Conservation (phyloP, 768 basidiomycete species). For the Kockovaella imperatae region DNA sequence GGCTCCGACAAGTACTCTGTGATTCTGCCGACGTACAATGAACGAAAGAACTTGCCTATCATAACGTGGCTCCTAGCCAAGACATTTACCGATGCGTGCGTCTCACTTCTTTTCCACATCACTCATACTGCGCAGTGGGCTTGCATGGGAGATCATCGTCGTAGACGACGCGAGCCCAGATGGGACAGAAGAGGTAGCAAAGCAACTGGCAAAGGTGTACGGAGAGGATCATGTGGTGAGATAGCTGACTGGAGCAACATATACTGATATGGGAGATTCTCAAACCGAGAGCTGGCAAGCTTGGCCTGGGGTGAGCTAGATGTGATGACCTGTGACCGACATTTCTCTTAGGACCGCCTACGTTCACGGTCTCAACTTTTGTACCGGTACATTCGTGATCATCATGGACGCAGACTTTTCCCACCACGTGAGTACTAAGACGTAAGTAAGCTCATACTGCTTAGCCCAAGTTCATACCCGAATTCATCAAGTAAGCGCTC, state of each 20-base stretch:
- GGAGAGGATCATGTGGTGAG: conserved; percentile 76
- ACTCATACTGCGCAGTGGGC: conserved; percentile 48
- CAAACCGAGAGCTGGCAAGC: conserved; percentile 79
- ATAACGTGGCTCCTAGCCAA: conserved; percentile 76
- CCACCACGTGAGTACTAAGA: conserved; percentile 61
- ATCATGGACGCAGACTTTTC: conserved; percentile 98
- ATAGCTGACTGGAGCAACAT: conserved; percentile 8
- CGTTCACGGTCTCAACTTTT: conserved; percentile 82
- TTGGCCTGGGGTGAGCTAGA: conserved; percentile 68
- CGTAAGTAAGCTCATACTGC: conserved; percentile 2
- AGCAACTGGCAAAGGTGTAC: conserved; percentile 66
- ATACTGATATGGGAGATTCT: conserved; percentile 56
- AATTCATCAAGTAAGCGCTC: conserved; percentile 64
- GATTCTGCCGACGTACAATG: conserved; percentile 89
- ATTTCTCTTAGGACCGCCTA: conserved; percentile 66
- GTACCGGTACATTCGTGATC: conserved; percentile 84
- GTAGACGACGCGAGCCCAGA: conserved; percentile 91
- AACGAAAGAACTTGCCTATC: conserved; percentile 82
- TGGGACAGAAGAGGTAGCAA: conserved; percentile 81
- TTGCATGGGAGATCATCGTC: conserved; percentile 80
- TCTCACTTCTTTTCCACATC: background rate
- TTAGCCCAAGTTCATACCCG: conserved; percentile 89
- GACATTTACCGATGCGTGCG: conserved; percentile 69
- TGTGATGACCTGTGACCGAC: background rate
- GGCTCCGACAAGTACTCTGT: conserved; percentile 65